A percentile compares a stretch with the other conserved stretches of the same genome.
These are phyloP conservation scores for Cylindrotheca closterium DNA, from an alignment of 108 stramenopile genomes.

Conservation along the genomic window DNA sequence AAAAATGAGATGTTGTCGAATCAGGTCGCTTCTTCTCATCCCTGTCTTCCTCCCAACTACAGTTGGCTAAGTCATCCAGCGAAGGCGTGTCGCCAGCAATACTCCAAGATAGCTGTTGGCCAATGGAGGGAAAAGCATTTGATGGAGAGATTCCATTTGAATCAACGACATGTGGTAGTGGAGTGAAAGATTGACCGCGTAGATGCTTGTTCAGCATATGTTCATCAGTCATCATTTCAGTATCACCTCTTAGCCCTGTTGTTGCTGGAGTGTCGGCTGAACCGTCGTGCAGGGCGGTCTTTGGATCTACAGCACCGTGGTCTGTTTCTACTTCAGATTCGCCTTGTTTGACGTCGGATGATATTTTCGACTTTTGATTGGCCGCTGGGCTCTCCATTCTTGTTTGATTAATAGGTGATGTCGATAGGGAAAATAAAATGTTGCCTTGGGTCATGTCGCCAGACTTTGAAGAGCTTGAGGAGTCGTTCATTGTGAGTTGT, in stretches of 20 bases:
- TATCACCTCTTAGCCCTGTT: conserved; percentile 26
- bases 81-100: conserved; percentile 68
- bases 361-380: conserved; percentile 45
- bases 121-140: conserved; percentile 39
- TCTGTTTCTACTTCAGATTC: conserved; percentile 13
- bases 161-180: conserved; percentile 55
- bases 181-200: conserved; percentile 81
- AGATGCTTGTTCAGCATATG: conserved; percentile 69
- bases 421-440: conserved; percentile 51
- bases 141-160: conserved; percentile 31
- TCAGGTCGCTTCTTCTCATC: conserved; percentile 38
- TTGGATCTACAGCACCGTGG: not conserved
- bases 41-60: conserved; percentile 52
- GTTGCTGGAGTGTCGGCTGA: conserved; percentile 40
- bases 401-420: conserved; percentile 51
- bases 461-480: conserved; percentile 1
- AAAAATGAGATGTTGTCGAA: conserved; percentile 42
- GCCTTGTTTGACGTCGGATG: conserved; percentile 22
- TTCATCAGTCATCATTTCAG: conserved; percentile 59
- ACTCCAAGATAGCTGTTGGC: conserved; percentile 75
- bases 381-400: conserved; percentile 52
- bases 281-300: conserved; percentile 7
- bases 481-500: conserved; percentile 49
- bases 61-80: conserved; percentile 51
- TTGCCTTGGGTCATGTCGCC: conserved; percentile 13